Evolutionary conservation across 2,329 filamentous ascomycete species (phyloP).

Genomic region (Oidium heveae): DNA sequence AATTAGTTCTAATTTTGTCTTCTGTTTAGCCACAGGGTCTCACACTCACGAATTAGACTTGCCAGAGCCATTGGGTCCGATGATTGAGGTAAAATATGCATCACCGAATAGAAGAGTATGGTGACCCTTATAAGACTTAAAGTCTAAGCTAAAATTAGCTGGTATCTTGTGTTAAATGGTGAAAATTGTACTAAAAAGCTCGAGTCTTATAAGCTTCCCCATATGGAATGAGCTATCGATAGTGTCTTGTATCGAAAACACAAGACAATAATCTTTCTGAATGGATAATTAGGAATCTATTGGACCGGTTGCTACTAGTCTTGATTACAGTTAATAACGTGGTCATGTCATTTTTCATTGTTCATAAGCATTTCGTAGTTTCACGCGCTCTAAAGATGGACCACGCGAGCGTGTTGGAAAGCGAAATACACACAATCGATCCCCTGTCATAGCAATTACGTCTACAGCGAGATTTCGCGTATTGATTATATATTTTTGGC

Average conservation of each 20-base stretch:
- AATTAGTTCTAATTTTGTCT: no score
- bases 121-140: conserved; percentile 98
- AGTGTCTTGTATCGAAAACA: no score
- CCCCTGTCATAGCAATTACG: no score
- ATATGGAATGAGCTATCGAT: conserved; percentile 21
- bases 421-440: no score
- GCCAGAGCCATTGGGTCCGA: conserved; percentile 96
- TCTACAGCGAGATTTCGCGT: no score
- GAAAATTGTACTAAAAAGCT: conserved; percentile 51
- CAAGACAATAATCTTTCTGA: conserved; percentile 4
- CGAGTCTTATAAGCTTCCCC: conserved; percentile 88
- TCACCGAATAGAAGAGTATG: conserved; percentile 87
- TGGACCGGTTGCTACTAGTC: not conserved
- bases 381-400: no score
- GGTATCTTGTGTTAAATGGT: not conserved
- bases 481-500: no score
- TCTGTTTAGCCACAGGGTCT: conserved; percentile 12
- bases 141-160: conserved; percentile 31
- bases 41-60: conserved; percentile 88
- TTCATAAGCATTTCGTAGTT: no score
- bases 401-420: no score
- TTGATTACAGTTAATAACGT: no score
- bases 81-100: conserved; percentile 97
- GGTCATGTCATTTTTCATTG: no score
- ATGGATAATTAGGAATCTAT: conserved; percentile 5